Conservation (phyloP, 2,329 filamentous ascomycete species). For the Nothopassalora personata region DNA sequence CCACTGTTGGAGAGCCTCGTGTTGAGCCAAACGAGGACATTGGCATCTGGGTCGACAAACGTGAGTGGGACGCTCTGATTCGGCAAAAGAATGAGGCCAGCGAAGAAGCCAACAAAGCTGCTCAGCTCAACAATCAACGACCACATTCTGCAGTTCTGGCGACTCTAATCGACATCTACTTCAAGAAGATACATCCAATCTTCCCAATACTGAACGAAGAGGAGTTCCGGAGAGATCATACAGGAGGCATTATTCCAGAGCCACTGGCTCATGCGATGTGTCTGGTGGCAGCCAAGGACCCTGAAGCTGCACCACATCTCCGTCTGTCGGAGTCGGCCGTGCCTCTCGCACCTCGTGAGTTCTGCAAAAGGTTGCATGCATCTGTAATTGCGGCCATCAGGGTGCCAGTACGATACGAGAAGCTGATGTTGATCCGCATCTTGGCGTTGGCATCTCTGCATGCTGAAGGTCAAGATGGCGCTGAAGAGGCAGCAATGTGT, state of each 20-base stretch:
- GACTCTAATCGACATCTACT: slow-evolving; percentile 44
- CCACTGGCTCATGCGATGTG: slow-evolving; percentile 44
- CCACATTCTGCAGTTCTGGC: slow-evolving; percentile 33
- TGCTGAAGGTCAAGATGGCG: slow-evolving; percentile 44
- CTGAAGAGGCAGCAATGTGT: slow-evolving; percentile 38
- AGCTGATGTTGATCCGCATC: slow-evolving; percentile 44
- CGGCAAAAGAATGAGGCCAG: slow-evolving; percentile 19
- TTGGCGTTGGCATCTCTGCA: slow-evolving; percentile 45
- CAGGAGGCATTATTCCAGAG: slow-evolving; percentile 34
- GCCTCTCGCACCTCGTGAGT: slow-evolving; percentile 38
- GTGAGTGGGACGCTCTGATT: slow-evolving; percentile 28
- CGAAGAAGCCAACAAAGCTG: slow-evolving; percentile 4
- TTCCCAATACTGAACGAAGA: slow-evolving; percentile 44
- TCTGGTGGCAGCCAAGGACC: slow-evolving; percentile 45
- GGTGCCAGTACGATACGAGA: slow-evolving; percentile 40
- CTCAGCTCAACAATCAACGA: slow-evolving; percentile 13
- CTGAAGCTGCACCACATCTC: slow-evolving; percentile 38
- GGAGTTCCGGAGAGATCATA: slow-evolving; percentile 37
- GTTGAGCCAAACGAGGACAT: slow-evolving; percentile 25
- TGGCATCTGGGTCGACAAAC: slow-evolving; percentile 34
- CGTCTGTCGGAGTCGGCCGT: slow-evolving; percentile 33
- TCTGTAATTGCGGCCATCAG: slow-evolving; percentile 39
- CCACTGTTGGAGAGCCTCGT: slow-evolving; percentile 13
- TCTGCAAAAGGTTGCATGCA: slow-evolving; percentile 42
- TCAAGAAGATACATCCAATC: slow-evolving; percentile 42